Conservation (phyloP, 352 stramenopile species). For the Phytophthora colocasiae region DNA sequence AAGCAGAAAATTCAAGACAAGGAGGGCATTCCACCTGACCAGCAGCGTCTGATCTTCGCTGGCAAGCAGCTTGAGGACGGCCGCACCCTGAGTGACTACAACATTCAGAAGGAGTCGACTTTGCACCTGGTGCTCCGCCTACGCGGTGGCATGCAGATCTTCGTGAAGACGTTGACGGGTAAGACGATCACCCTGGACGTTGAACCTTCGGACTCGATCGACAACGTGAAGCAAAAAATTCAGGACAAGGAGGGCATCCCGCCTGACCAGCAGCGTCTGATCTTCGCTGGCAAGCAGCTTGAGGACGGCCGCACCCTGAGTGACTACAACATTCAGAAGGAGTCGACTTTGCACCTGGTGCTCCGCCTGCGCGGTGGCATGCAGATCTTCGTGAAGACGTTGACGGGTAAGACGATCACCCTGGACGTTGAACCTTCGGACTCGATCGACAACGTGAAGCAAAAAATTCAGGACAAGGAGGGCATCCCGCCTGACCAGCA, state of each 20-base stretch:
- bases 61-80: constrained; percentile 36
- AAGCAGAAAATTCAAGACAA: constrained; percentile 37
- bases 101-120: constrained; percentile 38
- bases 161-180: constrained; percentile 36
- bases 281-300: constrained; percentile 97
- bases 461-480: constrained; percentile 48
- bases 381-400: constrained; percentile 40
- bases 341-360: constrained; percentile 32
- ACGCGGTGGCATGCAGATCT: constrained; percentile 49
- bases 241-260: constrained; percentile 86
- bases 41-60: constrained; percentile 33
- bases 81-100: constrained; percentile 33
- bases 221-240: constrained; percentile 34
- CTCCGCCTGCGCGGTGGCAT: constrained; percentile 42
- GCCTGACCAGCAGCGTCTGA: constrained; percentile 95
- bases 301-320: constrained; percentile 52
- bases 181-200: constrained; percentile 34
- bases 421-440: constrained; percentile 31
- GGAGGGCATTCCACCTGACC: constrained; percentile 32
- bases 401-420: constrained; percentile 36
- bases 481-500: constrained; percentile 96
- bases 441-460: constrained; percentile 34
- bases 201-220: constrained; percentile 30
- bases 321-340: constrained; percentile 40
- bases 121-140: constrained; percentile 29